These are phyloP conservation scores for Fusarium devonianum DNA, from an alignment of 2,329 filamentous ascomycete genomes.

Conservation along the genomic window DNA sequence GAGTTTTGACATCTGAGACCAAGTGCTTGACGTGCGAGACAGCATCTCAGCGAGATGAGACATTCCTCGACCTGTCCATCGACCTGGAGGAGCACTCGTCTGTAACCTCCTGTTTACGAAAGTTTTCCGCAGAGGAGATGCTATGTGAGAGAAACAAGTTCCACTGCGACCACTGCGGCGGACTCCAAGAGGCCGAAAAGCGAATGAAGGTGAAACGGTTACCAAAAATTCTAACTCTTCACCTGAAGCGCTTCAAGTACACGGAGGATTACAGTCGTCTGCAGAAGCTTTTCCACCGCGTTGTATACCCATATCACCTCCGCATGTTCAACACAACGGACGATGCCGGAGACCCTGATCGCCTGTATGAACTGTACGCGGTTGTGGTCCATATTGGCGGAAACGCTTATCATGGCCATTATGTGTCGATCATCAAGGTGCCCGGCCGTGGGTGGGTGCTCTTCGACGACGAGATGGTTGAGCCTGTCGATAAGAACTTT, in stretches of 20 bases:
- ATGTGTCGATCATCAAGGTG: slow-evolving; percentile 97
- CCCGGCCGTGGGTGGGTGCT: slow-evolving; percentile 94
- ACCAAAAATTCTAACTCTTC: slow-evolving; percentile 88
- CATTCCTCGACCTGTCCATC: slow-evolving; percentile 94
- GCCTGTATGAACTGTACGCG: slow-evolving; percentile 94
- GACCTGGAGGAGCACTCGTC: slow-evolving; percentile 95
- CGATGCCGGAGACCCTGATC: slow-evolving; percentile 90
- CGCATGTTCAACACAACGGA: slow-evolving; percentile 98
- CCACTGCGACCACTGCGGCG: slow-evolving; percentile 96
- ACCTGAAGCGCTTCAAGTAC: slow-evolving; percentile 98
- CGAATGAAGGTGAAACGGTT: slow-evolving; percentile 98
- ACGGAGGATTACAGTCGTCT: slow-evolving; percentile 92
- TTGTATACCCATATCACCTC: slow-evolving; percentile 96
- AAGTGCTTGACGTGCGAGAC: slow-evolving; percentile 97
- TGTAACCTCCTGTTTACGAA: slow-evolving; percentile 91
- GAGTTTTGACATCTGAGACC: slow-evolving; percentile 92
- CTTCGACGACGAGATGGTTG: slow-evolving; percentile 98
- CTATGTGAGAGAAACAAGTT: slow-evolving; percentile 98
- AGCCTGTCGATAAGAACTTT: slow-evolving; percentile 95
- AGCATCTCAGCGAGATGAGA: slow-evolving; percentile 91
- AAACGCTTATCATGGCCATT: slow-evolving; percentile 96
- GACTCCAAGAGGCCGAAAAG: slow-evolving; percentile 96
- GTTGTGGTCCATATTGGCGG: slow-evolving; percentile 97
- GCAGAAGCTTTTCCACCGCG: slow-evolving; percentile 95
- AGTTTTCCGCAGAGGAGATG: slow-evolving; percentile 99